phyloP scores from a whole-genome alignment of 179 eudicot genomes.

The Beta lomatogona region DNA sequence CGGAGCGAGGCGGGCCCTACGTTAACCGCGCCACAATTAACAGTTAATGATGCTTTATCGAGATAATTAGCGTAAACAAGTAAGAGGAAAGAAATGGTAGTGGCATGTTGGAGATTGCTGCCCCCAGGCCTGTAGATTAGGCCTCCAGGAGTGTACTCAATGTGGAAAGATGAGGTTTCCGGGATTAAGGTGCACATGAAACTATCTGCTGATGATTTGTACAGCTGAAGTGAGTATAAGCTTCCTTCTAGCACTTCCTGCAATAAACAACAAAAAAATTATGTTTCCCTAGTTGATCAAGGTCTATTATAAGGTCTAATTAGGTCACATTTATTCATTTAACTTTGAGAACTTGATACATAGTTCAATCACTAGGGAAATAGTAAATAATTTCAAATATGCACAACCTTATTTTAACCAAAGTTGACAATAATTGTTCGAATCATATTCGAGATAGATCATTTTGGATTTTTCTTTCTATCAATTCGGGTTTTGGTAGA shows the following conservation, averaged over 20 bases:
- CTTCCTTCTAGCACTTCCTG: conserved; percentile 80
- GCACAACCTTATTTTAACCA: not conserved
- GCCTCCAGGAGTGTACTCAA: conserved; percentile 79
- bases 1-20: conserved; percentile 58
- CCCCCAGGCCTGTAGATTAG: conserved; percentile 87
- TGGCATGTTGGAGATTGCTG: conserved; percentile 84
- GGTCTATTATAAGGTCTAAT: no score
- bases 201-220: conserved; percentile 81
- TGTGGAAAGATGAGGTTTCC: conserved; percentile 65
- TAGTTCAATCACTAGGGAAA: not conserved
- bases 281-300: not conserved
- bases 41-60: conserved; percentile 42
- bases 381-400: not conserved
- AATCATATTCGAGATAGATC: no score
- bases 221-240: conserved; percentile 61
- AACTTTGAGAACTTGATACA: not conserved
- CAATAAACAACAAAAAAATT: not conserved
- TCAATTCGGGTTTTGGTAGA: no score
- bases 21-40: conserved; percentile 53
- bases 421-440: not conserved
- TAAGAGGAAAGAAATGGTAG: conserved; percentile 73
- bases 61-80: conserved; percentile 75
- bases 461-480: no score
- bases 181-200: conserved; percentile 91
- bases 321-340: not conserved